These are phyloP conservation scores for Corymbia calophylla DNA, from an alignment of 441 rosid genomes.

Conservation along the genomic window DNA sequence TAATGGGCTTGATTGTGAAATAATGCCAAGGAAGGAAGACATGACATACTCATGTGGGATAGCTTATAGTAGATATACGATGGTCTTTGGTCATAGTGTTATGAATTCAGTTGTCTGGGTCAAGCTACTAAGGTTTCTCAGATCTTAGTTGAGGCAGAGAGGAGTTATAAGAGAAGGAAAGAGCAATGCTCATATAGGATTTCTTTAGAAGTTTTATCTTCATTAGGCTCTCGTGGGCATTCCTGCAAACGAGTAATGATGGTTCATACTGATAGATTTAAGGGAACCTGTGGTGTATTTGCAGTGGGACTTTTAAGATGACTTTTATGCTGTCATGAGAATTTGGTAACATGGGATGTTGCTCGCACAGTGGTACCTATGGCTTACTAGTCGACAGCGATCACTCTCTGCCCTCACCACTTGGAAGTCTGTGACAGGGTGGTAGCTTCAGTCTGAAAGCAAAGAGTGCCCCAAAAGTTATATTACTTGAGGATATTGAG, in stretches of 20 bases:
- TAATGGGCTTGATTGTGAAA: background rate
- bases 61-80: too few relatives aligned
- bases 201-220: background rate
- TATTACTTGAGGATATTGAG: background rate
- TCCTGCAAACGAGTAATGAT: too few relatives aligned
- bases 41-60: too few relatives aligned
- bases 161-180: background rate
- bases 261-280: background rate
- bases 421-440: background rate
- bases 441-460: background rate
- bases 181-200: background rate
- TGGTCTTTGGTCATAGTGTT: too few relatives aligned
- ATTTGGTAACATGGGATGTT: background rate
- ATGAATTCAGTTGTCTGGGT: background rate
- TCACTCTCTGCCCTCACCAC: background rate
- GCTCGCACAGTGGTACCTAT: background rate
- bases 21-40: background rate
- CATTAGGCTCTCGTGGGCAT: background rate
- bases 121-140: background rate
- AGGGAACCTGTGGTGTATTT: background rate
- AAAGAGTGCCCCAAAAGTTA: background rate
- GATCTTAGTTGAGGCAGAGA: background rate
- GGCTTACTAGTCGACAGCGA: background rate
- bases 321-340: background rate
- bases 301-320: background rate